Conservation (phyloP, 176 grass and related monocot species). For the Raddia guianensis region DNA sequence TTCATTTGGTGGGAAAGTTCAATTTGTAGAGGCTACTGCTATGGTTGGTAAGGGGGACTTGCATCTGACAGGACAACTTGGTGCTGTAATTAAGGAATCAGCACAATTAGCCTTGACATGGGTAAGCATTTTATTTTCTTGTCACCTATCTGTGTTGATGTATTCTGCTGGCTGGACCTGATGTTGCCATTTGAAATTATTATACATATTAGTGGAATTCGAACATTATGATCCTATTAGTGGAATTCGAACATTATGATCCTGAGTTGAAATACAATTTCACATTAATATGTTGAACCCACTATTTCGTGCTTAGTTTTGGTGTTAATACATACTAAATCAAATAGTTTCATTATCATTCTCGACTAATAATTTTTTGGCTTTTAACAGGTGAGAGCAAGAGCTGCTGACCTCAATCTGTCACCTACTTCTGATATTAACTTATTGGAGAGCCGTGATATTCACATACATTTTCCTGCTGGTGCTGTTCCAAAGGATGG, state of each 20-base stretch:
- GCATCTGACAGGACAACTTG: constrained; percentile 96
- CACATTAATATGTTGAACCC: not conserved
- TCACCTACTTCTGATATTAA: constrained; percentile 65
- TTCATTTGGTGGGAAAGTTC: constrained; percentile 89
- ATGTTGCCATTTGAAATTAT: not conserved
- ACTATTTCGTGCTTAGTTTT: constrained; percentile 9
- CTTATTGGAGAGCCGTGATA: constrained; percentile 82
- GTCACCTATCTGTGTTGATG: constrained; percentile 22
- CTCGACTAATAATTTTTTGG: constrained; percentile 26
- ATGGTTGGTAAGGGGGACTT: constrained; percentile 99
- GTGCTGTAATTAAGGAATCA: constrained; percentile 99
- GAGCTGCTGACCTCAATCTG: constrained; percentile 82
- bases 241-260: not conserved
- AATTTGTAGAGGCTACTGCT: constrained; percentile 86
- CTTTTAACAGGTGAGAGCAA: constrained; percentile 82
- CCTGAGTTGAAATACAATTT: constrained; percentile 12
- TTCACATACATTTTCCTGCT: constrained; percentile 99
- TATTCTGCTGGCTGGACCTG: constrained; percentile 22
- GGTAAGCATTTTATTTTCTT: constrained; percentile 55
- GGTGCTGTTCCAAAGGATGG: constrained; percentile 99
- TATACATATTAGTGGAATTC: not conserved
- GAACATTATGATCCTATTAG: not conserved
- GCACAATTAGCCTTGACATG: constrained; percentile 97
- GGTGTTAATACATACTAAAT: not conserved
- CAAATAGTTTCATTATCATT: not conserved